A percentile compares a stretch with the other conserved stretches of the same genome.
Evolutionary conservation across 1,139 yeast species (phyloP).

Genomic region (Blastobotrys petasosporus): DNA sequence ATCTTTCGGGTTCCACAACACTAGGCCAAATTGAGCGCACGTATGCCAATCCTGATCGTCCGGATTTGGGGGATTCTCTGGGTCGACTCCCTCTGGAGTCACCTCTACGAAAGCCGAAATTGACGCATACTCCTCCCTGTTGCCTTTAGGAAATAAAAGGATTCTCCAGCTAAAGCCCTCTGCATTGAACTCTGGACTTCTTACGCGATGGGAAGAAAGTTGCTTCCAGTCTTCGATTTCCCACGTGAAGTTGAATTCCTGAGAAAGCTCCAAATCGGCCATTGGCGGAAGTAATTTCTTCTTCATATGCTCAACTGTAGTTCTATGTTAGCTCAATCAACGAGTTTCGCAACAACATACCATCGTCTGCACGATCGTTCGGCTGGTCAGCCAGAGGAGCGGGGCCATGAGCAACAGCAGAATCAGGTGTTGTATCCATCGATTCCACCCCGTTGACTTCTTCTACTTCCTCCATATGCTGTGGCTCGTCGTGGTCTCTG

Average conservation of each 20-base stretch:
- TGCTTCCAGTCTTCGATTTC: constrained; percentile 59
- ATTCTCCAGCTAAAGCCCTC: constrained; percentile 74
- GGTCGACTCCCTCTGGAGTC: constrained; percentile 17
- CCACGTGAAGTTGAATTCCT: constrained; percentile 56
- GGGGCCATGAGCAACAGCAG: too few species aligned
- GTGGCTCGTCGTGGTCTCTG: too few species aligned
- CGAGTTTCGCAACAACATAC: neutral
- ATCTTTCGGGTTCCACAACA: constrained; percentile 74
- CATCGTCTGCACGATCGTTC: constrained; percentile 3
- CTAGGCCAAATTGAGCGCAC: constrained; percentile 87
- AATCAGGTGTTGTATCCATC: too few species aligned
- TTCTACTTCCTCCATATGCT: too few species aligned
- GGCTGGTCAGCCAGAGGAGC: too few species aligned
- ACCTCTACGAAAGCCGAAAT: constrained; percentile 33
- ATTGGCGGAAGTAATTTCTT: constrained; percentile 25
- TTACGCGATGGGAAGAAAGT: constrained; percentile 38
- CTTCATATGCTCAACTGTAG: constrained; percentile 24
- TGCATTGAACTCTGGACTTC: constrained; percentile 49
- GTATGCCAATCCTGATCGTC: constrained; percentile 59
- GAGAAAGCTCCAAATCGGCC: constrained; percentile 37
- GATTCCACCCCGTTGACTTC: too few species aligned
- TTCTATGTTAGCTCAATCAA: constrained; percentile 1
- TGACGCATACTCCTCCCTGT: constrained; percentile 26
- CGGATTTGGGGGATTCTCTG: neutral
- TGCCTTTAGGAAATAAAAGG: constrained; percentile 65